Conservation (phyloP, 805 yeast species). For the Candida chauliodis region DNA sequence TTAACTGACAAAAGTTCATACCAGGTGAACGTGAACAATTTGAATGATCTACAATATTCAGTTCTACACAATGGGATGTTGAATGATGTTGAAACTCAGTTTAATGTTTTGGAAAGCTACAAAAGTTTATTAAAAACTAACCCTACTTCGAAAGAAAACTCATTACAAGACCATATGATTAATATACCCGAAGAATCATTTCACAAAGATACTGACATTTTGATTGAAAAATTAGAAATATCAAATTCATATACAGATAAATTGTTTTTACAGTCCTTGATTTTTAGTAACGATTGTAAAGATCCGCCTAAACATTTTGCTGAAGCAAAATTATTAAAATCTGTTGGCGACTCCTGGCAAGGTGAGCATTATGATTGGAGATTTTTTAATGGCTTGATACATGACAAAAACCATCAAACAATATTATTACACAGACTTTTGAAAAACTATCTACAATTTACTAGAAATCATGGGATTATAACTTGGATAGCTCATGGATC, state of each 20-base stretch:
- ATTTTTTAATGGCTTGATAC: slow-evolving; percentile 27
- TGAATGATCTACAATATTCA: slow-evolving; percentile 16
- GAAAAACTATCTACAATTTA: slow-evolving; percentile 50
- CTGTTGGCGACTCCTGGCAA: slow-evolving; percentile 14
- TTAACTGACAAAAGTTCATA: slow-evolving; percentile 23
- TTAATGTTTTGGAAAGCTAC: slow-evolving; percentile 13
- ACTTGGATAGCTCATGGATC: slow-evolving; percentile 71
- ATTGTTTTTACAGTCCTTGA: slow-evolving; percentile 17
- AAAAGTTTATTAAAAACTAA: slow-evolving; percentile 10
- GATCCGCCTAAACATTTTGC: slow-evolving; percentile 28
- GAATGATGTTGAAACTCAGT: background rate
- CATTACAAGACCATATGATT: slow-evolving; percentile 9
- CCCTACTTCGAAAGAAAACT: slow-evolving; percentile 7
- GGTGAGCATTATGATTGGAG: slow-evolving; percentile 42
- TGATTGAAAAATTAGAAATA: slow-evolving; percentile 14
- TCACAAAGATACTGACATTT: slow-evolving; percentile 17
- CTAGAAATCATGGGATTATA: slow-evolving; percentile 41
- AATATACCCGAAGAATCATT: slow-evolving; percentile 20
- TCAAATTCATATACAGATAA: slow-evolving; percentile 12
- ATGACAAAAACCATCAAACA: slow-evolving; percentile 31
- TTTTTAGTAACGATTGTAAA: slow-evolving; percentile 12
- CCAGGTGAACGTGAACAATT: slow-evolving; percentile 17
- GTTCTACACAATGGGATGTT: slow-evolving; percentile 23
- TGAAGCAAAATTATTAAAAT: slow-evolving; percentile 21
- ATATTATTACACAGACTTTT: slow-evolving; percentile 45